Evolutionary conservation across 345 rosid species (phyloP), one percentile per base, ranked within the genome.

Genomic region (Aethionema arabicum): DNA sequence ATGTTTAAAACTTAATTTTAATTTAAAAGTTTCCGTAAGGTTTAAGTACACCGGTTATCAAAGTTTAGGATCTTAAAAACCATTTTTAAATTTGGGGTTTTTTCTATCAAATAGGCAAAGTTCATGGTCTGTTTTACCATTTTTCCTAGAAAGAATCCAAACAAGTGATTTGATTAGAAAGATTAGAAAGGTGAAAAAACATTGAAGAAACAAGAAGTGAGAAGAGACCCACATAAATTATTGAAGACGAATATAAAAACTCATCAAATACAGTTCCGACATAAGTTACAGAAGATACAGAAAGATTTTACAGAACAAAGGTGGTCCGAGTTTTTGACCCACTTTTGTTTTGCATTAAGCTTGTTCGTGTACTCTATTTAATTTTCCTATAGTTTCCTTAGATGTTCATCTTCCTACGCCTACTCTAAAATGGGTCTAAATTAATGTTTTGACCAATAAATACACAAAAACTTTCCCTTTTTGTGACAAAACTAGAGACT

Each of bases 311-410:
- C 64, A 55, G 69, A 70, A 57, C 69, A 71, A 49, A 15, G 66
- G 75, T 64, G 75, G 75, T 70, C 75, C 70, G 65, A 42, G 69
- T 63, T 63, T 63, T 63, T 63, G 69, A 63, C 69, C 59, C 70
- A 65, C 54, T 21, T 21, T 21, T 21, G 27, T 21, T 21, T 21
- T 21, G 27, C 27, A 21, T 21, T 63, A 70, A 55, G 63, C 63
- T 21, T 69, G 51, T 53, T 69, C 55, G 35, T 47, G 49, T 69
- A 39, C 74, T 32, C 44, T 70, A 63, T 70, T 57, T 63, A 49
- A 49, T 43, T 49, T 50, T 7, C 32, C 44, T 32, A 4, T 52
- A 48, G 57, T 69, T 40, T 35, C 63, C 56, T 40, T 50, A 58
- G 49, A 58, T 21, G 65, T 57, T 71, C 49, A 58, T 64, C 64